phyloP scores from a whole-genome alignment of 257 asterid species.

The Solanum microdontum region DNA sequence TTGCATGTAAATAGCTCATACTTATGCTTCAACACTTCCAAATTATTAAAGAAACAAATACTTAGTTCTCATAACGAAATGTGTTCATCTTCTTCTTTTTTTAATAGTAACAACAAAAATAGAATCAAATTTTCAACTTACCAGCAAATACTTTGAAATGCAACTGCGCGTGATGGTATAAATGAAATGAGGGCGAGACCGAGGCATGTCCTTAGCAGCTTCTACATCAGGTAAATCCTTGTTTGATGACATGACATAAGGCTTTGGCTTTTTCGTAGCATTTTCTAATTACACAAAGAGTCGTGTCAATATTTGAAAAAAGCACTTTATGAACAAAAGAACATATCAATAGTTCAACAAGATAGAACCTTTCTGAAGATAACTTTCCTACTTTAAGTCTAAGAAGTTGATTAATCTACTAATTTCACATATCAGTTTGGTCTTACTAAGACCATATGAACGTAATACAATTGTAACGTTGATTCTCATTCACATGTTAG shows the following conservation, averaged over 20 bases:
- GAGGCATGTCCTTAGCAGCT: background rate
- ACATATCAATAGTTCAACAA: background rate
- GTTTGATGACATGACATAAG: background rate
- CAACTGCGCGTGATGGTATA: background rate
- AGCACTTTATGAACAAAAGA: background rate
- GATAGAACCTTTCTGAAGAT: background rate
- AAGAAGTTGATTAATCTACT: background rate
- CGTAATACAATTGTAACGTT: background rate
- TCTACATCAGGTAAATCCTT: background rate
- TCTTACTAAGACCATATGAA: background rate
- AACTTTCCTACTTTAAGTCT: background rate
- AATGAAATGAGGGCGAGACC: background rate
- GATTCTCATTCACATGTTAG: background rate
- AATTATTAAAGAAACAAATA: background rate
- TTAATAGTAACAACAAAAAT: background rate
- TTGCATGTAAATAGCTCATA: background rate
- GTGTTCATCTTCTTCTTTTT: background rate
- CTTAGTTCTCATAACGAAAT: background rate
- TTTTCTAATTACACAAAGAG: background rate
- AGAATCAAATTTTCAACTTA: background rate
- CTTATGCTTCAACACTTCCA: background rate
- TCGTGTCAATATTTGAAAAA: background rate
- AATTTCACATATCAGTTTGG: background rate
- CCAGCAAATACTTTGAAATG: background rate
- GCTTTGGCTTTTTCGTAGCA: background rate